Evolutionary conservation across 2,329 filamentous ascomycete species (phyloP).

Genomic region (Pezizomycotina sp.): DNA sequence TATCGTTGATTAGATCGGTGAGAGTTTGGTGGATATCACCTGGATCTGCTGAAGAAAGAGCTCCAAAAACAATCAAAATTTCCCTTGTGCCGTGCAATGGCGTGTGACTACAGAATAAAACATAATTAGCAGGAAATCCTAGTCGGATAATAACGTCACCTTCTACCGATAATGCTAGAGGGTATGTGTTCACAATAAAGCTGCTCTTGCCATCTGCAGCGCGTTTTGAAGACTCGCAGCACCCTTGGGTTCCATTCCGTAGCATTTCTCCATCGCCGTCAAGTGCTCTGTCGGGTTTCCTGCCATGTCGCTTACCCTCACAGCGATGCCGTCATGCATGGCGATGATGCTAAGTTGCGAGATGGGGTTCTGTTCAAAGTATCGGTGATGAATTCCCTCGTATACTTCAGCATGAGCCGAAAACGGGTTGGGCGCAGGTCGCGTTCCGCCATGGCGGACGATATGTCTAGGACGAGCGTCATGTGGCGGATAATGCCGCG

Average conservation of each 20-base stretch:
- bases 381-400: slow-evolving; percentile 81
- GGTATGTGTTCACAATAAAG: slow-evolving; percentile 49
- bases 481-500: slow-evolving; percentile 95
- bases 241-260: slow-evolving; percentile 51
- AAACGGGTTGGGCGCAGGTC: slow-evolving; percentile 81
- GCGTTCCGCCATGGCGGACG: slow-evolving; percentile 85
- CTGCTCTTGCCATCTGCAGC: slow-evolving; percentile 82
- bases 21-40: slow-evolving; percentile 92
- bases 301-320: slow-evolving; percentile 72
- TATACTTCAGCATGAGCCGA: slow-evolving; percentile 64
- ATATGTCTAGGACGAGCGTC: slow-evolving; percentile 79
- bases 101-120: slow-evolving; percentile 49
- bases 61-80: slow-evolving; percentile 80
- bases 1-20: slow-evolving; percentile 56
- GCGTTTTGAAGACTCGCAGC: slow-evolving; percentile 81
- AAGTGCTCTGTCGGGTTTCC: slow-evolving; percentile 86
- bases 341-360: slow-evolving; percentile 84
- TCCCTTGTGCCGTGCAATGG: slow-evolving; percentile 88
- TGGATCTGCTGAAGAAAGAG: slow-evolving; percentile 75
- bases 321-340: slow-evolving; percentile 80
- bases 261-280: slow-evolving; percentile 51
- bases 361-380: slow-evolving; percentile 97
- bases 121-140: slow-evolving; percentile 8
- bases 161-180: slow-evolving; percentile 1
- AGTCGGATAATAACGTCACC: slow-evolving; percentile 8